These are phyloP conservation scores for Agaricales sp. DNA, from an alignment of 1,284 basidiomycete species.

Conservation along the genomic window DNA sequence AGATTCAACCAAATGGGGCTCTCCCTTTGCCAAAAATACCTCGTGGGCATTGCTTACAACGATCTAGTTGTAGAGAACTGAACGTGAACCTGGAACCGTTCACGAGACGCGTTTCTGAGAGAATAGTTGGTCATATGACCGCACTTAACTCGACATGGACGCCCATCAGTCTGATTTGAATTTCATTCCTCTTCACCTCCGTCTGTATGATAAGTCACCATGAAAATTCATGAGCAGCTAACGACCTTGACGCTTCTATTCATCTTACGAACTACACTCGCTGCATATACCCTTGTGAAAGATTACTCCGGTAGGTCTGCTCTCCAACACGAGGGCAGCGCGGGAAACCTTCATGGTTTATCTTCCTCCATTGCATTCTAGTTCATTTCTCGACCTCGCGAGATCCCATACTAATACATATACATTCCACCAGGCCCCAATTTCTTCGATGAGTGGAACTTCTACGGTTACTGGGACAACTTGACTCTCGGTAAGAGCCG, in stretches of 20 bases:
- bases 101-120: no score
- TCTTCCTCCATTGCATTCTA: neutral
- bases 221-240: neutral
- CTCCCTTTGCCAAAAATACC: no score
- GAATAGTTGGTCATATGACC: no score
- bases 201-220: neutral
- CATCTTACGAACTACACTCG: neutral
- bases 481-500: constrained; percentile 27
- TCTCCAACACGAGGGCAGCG: neutral
- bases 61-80: no score
- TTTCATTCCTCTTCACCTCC: neutral
- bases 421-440: constrained; percentile 29
- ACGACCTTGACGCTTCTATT: neutral
- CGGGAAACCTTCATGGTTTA: neutral
- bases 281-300: neutral
- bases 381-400: neutral
- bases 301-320: neutral
- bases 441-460: constrained; percentile 47
- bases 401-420: constrained; percentile 19
- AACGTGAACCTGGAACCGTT: no score
- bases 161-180: no score
- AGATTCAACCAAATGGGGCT: no score
- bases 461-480: constrained; percentile 44
- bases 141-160: no score
- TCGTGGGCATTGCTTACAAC: no score